A percentile compares a stretch with the other conserved stretches of the same genome.
These are phyloP conservation scores for Colletotrichum acutatum DNA, from an alignment of 2,329 filamentous ascomycete species.

Conservation along the genomic window DNA sequence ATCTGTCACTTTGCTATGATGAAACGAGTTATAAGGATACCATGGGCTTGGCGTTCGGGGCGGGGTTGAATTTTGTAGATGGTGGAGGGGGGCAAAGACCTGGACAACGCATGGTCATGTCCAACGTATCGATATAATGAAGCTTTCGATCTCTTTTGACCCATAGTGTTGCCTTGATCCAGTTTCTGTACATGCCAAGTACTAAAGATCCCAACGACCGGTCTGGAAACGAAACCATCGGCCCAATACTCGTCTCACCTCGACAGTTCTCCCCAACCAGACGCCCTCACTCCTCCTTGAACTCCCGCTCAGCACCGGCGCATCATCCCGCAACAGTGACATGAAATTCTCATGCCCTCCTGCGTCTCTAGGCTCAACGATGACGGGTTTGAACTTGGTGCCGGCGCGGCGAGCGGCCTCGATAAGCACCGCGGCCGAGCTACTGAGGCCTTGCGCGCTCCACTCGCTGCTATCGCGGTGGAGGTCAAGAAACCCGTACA, in stretches of 20 bases:
- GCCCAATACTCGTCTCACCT: conserved; percentile 65
- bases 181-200: not conserved
- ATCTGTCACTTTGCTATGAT: conserved; percentile 14
- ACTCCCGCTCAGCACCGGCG: conserved; percentile 72
- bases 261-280: conserved; percentile 69
- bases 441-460: conserved; percentile 78
- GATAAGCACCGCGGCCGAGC: conserved; percentile 70
- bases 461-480: conserved; percentile 78
- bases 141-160: not conserved
- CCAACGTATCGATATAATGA: not conserved
- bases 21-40: conserved; percentile 45
- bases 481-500: conserved; percentile 73
- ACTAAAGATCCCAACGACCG: conserved; percentile 46
- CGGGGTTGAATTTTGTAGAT: conserved; percentile 23
- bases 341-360: conserved; percentile 44
- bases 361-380: conserved; percentile 57
- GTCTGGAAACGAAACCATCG: conserved; percentile 72
- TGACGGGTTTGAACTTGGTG: conserved; percentile 51
- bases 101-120: not conserved
- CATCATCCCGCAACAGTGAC: conserved; percentile 58
- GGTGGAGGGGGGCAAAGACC: not conserved
- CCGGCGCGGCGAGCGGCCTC: conserved; percentile 65
- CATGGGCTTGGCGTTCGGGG: conserved; percentile 53
- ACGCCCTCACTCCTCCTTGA: conserved; percentile 60
- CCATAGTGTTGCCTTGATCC: not conserved